Evolutionary conservation across 176 grass and related monocot genomes (phyloP).

Genomic region (Panicum miliaceum): DNA sequence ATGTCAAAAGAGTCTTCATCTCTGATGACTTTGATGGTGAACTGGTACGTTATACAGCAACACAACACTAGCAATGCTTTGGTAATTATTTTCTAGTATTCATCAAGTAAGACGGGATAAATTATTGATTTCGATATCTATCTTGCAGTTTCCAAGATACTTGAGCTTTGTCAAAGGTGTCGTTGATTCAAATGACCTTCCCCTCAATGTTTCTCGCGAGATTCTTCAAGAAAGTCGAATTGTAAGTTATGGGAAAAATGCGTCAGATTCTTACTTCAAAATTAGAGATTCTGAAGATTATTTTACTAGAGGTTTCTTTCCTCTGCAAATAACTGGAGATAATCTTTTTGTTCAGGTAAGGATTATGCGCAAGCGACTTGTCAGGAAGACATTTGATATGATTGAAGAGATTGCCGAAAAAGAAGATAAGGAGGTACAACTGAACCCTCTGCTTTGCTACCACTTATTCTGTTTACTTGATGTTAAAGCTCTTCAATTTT

Average conservation of each 20-base stretch:
- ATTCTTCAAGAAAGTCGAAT: conserved; percentile 94
- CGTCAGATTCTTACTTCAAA: neutral
- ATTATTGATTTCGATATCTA: conserved; percentile 31
- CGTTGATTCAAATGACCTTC: conserved; percentile 82
- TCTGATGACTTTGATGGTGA: conserved; percentile 90
- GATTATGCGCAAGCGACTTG: conserved; percentile 91
- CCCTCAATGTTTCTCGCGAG: conserved; percentile 86
- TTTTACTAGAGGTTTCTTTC: neutral
- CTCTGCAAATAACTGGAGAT: neutral
- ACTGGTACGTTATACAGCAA: conserved; percentile 48
- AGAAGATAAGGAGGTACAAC: conserved; percentile 74
- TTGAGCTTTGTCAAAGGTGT: conserved; percentile 91
- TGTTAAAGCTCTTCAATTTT: neutral
- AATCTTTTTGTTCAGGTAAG: conserved; percentile 58
- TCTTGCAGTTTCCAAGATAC: conserved; percentile 78
- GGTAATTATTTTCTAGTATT: conserved; percentile 12
- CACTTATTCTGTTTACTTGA: conserved; percentile 4
- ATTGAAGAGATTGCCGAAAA: conserved; percentile 80
- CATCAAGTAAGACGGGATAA: neutral
- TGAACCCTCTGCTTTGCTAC: neutral
- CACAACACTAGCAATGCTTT: neutral
- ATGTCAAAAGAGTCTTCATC: conserved; percentile 86
- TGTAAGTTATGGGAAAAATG: conserved; percentile 54
- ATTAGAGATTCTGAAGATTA: neutral
- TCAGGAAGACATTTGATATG: conserved; percentile 97